These are phyloP conservation scores for Phaseolus lunatus DNA, from an alignment of 306 rosid genomes.

Conservation along the genomic window DNA sequence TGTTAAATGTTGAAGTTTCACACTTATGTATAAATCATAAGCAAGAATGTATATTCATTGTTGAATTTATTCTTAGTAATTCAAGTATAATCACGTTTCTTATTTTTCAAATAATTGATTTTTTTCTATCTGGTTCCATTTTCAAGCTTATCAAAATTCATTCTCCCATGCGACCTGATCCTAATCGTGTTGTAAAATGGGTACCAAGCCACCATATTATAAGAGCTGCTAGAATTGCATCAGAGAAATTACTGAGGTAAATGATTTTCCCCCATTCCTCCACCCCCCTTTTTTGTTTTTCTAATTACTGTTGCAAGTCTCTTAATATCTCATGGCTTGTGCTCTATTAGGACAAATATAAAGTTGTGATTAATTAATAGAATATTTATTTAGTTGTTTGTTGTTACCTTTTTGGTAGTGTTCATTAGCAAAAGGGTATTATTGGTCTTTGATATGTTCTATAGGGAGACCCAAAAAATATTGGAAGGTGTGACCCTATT, in stretches of 20 bases:
- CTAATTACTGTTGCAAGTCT: constrained; percentile 5
- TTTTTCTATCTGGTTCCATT: constrained; percentile 42
- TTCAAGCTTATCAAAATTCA: constrained; percentile 91
- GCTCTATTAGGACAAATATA: constrained; percentile 22
- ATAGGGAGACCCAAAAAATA: constrained; percentile 6
- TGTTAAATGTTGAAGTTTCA: constrained; percentile 24
- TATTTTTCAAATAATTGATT: constrained; percentile 31
- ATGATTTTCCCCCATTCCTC: neutral
- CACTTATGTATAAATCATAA: no score
- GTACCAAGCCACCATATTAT: constrained; percentile 69
- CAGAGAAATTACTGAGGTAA: constrained; percentile 85
- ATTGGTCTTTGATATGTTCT: constrained; percentile 33
- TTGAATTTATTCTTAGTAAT: constrained; percentile 31
- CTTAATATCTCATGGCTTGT: constrained; percentile 26
- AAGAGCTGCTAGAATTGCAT: constrained; percentile 77
- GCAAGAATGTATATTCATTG: constrained; percentile 3
- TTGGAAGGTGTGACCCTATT: constrained; percentile 7
- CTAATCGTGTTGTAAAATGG: constrained; percentile 81
- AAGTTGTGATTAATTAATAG: constrained; percentile 24
- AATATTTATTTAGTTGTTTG: constrained; percentile 19
- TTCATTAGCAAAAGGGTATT: constrained; percentile 12
- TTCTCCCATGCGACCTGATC: constrained; percentile 96
- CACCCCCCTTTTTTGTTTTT: neutral
- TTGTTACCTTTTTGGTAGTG: constrained; percentile 22
- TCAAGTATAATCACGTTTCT: neutral